Base-by-base conservation (phyloP, 371 early-diverging fungal genomes). In the Zopfochytrium polystomum region DNA sequence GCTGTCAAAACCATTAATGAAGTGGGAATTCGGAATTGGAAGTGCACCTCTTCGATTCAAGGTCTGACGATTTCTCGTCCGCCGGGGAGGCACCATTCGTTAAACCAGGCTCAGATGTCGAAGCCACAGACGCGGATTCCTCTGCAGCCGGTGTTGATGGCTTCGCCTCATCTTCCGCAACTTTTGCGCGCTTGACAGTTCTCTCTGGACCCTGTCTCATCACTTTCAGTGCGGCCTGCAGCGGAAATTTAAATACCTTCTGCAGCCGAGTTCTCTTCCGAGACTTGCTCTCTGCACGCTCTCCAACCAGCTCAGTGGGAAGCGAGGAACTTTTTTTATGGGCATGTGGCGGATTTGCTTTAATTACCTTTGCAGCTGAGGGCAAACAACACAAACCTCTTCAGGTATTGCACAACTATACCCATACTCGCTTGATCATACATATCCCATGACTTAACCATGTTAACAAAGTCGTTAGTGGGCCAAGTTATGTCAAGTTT, bases 381-480 rank as follows among this genome's bases (percentile, higher is more conserved):
- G 31, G 7, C 26, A 18, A 48, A 50, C n/a, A 62, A 13, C 31
- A 47, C 54, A n/a, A 32, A 88, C 90, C 87, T 80, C 75, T 87
- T 90, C 31, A 90, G 76, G 66, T 84, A 69, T 55, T 82, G 78
- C 31, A 92, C 79, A 25, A 75, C 71, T 44, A 93, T 82, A 9
- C 75, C 83, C 92, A 91, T 93, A 2, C 70, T 66, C 22, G 60
- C 58, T 29, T 79, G 79, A 51, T 90, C 87, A 60, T 73, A 91
- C 55, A 80, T 80, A 60, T 91, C 91, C 90, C 90, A 91, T 22
- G 67, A 57, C 65, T 87, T 87, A 60, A 92, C 89, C 44, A 92
- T 66, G 15, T 84, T 82, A 13, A 76, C 81, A 70, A 93, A 97
- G 55, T 93, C 95, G 25, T 77, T 74, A 5, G 83, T 86, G 5